phyloP scores from a whole-genome alignment of 495 filamentous ascomycete species.

The Aspergillus ellipticus region DNA sequence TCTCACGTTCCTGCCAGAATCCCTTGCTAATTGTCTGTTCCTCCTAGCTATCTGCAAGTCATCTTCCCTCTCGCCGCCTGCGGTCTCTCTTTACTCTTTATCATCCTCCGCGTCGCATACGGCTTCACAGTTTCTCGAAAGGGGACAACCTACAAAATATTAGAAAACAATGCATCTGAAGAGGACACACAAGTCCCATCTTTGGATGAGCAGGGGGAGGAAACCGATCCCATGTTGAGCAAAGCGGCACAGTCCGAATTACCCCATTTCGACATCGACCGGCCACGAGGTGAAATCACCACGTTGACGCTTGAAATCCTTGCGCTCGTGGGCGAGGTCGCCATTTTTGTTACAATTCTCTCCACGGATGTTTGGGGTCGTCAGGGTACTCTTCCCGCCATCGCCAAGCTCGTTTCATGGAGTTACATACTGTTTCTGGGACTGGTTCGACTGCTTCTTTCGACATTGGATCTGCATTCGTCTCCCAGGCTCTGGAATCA shows the following conservation, averaged over 20 bases:
- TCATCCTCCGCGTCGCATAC: conserved; percentile 54
- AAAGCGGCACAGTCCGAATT: conserved; percentile 63
- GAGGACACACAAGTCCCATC: conserved; percentile 45
- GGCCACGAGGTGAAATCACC: conserved; percentile 66
- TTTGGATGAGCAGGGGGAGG: conserved; percentile 56
- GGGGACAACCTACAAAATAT: conserved; percentile 29
- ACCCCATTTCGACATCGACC: conserved; percentile 69
- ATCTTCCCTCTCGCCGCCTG: conserved; percentile 73
- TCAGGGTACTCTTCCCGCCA: conserved; percentile 55
- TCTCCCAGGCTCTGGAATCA: conserved; percentile 87
- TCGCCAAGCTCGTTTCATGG: conserved; percentile 69
- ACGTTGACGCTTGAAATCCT: conserved; percentile 70
- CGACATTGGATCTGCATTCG: conserved; percentile 56
- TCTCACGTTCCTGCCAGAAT: background rate
- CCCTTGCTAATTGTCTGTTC: conserved; percentile 5
- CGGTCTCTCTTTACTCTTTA: conserved; percentile 63
- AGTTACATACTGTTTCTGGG: conserved; percentile 75
- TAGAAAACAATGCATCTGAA: conserved; percentile 38
- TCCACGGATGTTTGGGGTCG: conserved; percentile 51
- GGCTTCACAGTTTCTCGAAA: conserved; percentile 40
- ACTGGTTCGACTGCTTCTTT: conserved; percentile 66
- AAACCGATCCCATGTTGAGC: conserved; percentile 60
- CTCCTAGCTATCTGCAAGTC: conserved; percentile 73
- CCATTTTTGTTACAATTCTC: conserved; percentile 60
- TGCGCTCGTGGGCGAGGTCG: conserved; percentile 67